Percentiles rank a stretch among this genome's conserved stretches.
Evolutionary conservation across 1,139 yeast species (phyloP).

Genomic region (Saccharomyces hybrid): DNA sequence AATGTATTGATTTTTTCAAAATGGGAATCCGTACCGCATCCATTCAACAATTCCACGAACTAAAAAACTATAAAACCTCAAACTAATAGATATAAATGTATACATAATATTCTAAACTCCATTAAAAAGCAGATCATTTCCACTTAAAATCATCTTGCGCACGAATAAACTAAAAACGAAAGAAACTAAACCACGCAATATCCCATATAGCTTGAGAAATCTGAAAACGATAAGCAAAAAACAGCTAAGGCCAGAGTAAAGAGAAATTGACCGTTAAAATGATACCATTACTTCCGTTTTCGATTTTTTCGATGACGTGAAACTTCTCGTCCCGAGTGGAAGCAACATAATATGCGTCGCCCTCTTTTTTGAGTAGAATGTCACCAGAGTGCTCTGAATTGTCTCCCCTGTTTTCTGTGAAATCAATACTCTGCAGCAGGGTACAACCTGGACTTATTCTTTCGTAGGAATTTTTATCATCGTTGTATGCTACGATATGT

Average conservation of each 20-base stretch:
- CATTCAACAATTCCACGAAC: no score
- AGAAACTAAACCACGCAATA: neutral
- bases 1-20: neutral
- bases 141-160: neutral
- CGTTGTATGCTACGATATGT: constrained; percentile 40
- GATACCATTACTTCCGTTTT: constrained; percentile 52
- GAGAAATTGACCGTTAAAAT: constrained; percentile 42
- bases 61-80: no score
- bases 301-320: constrained; percentile 37
- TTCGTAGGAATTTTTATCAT: constrained; percentile 12
- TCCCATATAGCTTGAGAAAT: neutral
- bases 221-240: neutral
- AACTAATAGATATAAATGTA: neutral
- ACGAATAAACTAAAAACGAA: neutral
- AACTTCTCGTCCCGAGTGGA: constrained; percentile 35
- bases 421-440: constrained; percentile 22
- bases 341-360: constrained; percentile 37
- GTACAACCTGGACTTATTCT: constrained; percentile 17
- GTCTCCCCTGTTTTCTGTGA: constrained; percentile 2
- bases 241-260: constrained; percentile 30
- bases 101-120: neutral
- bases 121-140: neutral
- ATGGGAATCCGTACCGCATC: no score
- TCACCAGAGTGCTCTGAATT: constrained; percentile 19
- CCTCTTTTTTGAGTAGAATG: constrained; percentile 39